These are phyloP conservation scores for Lachnellula subtilissima DNA, from an alignment of 2,329 filamentous ascomycete genomes.

Conservation along the genomic window DNA sequence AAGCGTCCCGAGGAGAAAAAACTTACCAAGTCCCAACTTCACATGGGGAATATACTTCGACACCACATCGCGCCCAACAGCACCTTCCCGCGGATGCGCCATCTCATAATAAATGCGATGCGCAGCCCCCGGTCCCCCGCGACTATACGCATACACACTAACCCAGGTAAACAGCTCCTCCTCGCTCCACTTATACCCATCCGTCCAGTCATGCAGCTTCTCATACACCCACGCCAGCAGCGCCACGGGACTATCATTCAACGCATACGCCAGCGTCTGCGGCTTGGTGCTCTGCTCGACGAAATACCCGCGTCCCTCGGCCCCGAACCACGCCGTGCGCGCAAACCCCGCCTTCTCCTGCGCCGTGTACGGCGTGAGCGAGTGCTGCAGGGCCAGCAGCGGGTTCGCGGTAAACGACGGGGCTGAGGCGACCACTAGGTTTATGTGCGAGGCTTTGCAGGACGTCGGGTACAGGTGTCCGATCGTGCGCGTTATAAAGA, in stretches of 20 bases:
- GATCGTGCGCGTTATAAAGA: slow-evolving; percentile 58
- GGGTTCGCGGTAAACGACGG: slow-evolving; percentile 51
- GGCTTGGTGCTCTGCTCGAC: slow-evolving; percentile 62
- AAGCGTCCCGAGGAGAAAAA: slow-evolving; percentile 19
- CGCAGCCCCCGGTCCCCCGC: slow-evolving; percentile 63
- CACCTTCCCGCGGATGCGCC: slow-evolving; percentile 35
- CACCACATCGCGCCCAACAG: slow-evolving; percentile 27
- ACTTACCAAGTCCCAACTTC: slow-evolving; percentile 43
- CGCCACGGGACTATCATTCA: slow-evolving; percentile 65
- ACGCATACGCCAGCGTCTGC: slow-evolving; percentile 64
- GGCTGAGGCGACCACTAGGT: slow-evolving; percentile 46
- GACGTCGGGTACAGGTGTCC: slow-evolving; percentile 53
- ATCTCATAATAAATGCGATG: slow-evolving; percentile 70
- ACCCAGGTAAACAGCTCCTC: slow-evolving; percentile 75
- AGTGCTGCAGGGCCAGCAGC: slow-evolving; percentile 51
- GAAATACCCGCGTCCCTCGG: slow-evolving; percentile 52
- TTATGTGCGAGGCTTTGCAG: slow-evolving; percentile 57
- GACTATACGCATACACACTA: slow-evolving; percentile 66
- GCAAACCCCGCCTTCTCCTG: slow-evolving; percentile 42
- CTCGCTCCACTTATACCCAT: slow-evolving; percentile 67
- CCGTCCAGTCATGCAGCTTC: slow-evolving; percentile 74
- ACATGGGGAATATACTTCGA: slow-evolving; percentile 17
- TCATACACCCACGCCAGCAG: slow-evolving; percentile 77
- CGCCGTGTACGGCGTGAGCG: slow-evolving; percentile 48
- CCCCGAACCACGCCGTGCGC: slow-evolving; percentile 54